Conservation (phyloP, 805 yeast genomes). For the Saturnispora galanensis region DNA sequence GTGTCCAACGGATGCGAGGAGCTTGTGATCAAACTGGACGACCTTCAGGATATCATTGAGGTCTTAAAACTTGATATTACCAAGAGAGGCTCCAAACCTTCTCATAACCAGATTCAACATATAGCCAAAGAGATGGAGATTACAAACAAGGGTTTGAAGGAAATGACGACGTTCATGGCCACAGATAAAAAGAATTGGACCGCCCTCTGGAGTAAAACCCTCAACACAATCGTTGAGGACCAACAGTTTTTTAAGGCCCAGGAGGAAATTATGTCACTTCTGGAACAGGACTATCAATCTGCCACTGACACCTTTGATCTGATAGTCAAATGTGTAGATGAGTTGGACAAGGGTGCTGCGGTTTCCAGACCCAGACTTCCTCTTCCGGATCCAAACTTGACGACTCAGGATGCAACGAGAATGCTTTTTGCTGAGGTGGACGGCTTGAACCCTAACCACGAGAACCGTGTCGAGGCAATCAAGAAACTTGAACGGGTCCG, state of each 20-base stretch:
- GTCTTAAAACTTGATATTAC: constrained; percentile 86
- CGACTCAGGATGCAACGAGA: constrained; percentile 51
- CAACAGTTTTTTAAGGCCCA: constrained; percentile 87
- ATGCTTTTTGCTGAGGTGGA: constrained; percentile 75
- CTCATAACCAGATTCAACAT: constrained; percentile 58
- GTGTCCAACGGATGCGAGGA: constrained; percentile 70
- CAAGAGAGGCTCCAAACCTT: constrained; percentile 75
- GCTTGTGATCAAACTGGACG: constrained; percentile 75
- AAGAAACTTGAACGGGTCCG: constrained; percentile 77
- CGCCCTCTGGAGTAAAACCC: constrained; percentile 82
- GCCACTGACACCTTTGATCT: constrained; percentile 75
- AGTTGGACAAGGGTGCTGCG: constrained; percentile 57
- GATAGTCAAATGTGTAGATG: constrained; percentile 72
- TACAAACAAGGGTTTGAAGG: constrained; percentile 43
- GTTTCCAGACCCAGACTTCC: constrained; percentile 28
- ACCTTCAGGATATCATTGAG: constrained; percentile 84
- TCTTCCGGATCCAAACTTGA: constrained; percentile 46
- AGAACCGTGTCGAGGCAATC: constrained; percentile 77
- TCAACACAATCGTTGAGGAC: constrained; percentile 85
- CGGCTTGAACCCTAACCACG: constrained; percentile 75
- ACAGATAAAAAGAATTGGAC: constrained; percentile 81
- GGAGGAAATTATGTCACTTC: constrained; percentile 72
- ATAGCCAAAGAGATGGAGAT: constrained; percentile 54
- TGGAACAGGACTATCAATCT: constrained; percentile 70
- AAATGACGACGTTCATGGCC: constrained; percentile 50